Evolutionary conservation across 805 yeast genomes (phyloP).

Genomic region (Tetrapisispora arboricola): DNA sequence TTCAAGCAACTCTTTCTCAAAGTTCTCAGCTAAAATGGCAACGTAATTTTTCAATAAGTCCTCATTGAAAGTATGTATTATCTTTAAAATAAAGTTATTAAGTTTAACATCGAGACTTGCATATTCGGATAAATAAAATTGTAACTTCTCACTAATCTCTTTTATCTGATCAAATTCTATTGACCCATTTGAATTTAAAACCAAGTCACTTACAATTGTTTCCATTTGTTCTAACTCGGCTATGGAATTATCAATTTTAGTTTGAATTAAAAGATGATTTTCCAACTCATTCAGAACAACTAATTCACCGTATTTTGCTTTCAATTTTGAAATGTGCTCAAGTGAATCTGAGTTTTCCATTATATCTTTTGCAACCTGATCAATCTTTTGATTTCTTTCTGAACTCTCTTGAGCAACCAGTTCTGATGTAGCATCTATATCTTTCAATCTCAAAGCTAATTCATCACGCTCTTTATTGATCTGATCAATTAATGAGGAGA

Average conservation of each 20-base stretch:
- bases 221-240: constrained; percentile 3
- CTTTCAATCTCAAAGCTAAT: constrained; percentile 13
- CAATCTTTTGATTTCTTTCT: constrained; percentile 2
- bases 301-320: constrained; percentile 19
- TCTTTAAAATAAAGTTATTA: neutral
- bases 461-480: constrained; percentile 17
- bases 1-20: constrained; percentile 14
- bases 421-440: constrained; percentile 6
- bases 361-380: constrained; percentile 18
- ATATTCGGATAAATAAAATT: neutral
- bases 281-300: constrained; percentile 12
- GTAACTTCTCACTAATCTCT: neutral
- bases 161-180: constrained; percentile 1
- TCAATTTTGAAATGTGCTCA: constrained; percentile 10
- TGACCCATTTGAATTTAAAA: neutral
- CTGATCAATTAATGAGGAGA: constrained; percentile 20
- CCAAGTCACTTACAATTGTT: constrained; percentile 3
- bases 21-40: constrained; percentile 5
- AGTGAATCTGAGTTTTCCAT: constrained; percentile 7
- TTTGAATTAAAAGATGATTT: constrained; percentile 6
- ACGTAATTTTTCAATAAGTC: constrained; percentile 8
- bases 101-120: neutral
- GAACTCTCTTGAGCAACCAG: constrained; percentile 2
- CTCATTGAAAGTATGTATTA: constrained; percentile 8
- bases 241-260: constrained; percentile 3